Base-by-base conservation (phyloP, 1,284 basidiomycete genomes). In the Lentinus polychrous region DNA sequence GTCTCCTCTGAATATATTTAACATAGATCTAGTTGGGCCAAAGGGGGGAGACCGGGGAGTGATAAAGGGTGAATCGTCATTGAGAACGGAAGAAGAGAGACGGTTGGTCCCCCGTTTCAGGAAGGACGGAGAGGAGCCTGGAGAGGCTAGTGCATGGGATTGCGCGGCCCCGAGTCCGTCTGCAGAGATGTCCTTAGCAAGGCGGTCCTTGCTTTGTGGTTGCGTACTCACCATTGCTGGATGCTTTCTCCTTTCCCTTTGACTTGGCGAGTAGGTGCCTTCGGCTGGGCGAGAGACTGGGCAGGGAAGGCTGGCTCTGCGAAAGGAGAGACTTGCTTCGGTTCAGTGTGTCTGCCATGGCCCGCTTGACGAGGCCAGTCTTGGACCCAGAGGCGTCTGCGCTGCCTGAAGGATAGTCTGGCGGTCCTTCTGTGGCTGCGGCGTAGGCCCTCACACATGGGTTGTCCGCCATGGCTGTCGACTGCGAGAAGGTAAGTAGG, bases 41-140 rank as follows among this genome's bases (percentile, higher is more conserved):
- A 73, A 61, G 8, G 75, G 72, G 10, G 85, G 86, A 10, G 84
- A 88, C 27, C 74, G 79, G 22, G 87, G 85, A 2, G 73, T 75
- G 48, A 90, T 86, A 58, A 89, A 89, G 2, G 86, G 86, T 23
- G 84, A 86, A 55, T 89, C 86, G 52, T 86, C 81, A n/a, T 60
- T 56, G 18, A 52, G 43, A 17, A 48, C 39, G 5, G 52, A 34
- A 24, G 51, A 45, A 3, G 51, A 45, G 3, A 47, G 17, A 36
- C 52, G 55, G n/a, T 42, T 49, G 14, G 39, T 50, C 48, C 49
- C 55, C 27, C 55, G 49, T 27, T 52, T 50, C 6, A 46, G 40
- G 33, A 34, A 46, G 17, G 52, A 43, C 41, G 45, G 10, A 14
- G 23, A 42, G 15, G 44, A 11, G n/a, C 37, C 31, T 46, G 27